Conservation (phyloP, 2,329 filamentous ascomycete genomes). For the Diatrype stigma region DNA sequence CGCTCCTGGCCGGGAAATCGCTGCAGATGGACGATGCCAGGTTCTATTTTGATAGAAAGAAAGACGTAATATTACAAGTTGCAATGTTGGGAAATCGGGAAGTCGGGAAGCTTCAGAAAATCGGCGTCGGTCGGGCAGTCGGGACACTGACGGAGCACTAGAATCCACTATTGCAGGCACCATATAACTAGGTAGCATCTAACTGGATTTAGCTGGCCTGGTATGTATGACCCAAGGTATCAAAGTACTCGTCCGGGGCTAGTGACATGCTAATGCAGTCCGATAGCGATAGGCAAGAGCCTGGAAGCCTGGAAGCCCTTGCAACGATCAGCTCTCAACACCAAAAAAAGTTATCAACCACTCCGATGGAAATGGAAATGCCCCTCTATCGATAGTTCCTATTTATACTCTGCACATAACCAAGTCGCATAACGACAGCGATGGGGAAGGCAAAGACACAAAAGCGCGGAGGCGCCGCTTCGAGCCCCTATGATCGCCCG, state of each 20-base stretch:
- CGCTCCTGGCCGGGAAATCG: neutral
- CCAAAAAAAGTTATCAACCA: constrained; percentile 1
- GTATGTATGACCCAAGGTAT: no score
- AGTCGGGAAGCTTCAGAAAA: neutral
- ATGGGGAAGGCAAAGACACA: constrained; percentile 40
- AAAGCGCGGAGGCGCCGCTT: constrained; percentile 30
- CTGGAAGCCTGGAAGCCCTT: no score
- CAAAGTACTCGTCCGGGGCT: neutral
- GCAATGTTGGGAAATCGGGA: no score
- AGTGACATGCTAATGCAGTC: neutral
- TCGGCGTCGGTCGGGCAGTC: neutral
- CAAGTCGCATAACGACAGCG: neutral
- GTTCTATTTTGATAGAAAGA: no score
- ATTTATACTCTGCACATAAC: neutral
- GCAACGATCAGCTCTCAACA: neutral
- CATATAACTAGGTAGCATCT: no score
- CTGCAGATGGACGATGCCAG: no score
- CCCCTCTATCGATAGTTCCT: neutral
- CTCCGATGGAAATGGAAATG: neutral
- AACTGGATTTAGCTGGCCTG: no score
- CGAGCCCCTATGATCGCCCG: constrained; percentile 39
- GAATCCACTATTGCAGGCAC: neutral
- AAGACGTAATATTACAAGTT: no score
- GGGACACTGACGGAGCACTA: neutral
- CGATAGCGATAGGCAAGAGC: neutral